Evolutionary conservation across 768 basidiomycete genomes (phyloP), one percentile per base, ranked within the genome.

Genomic region (Lyophyllum semitale): DNA sequence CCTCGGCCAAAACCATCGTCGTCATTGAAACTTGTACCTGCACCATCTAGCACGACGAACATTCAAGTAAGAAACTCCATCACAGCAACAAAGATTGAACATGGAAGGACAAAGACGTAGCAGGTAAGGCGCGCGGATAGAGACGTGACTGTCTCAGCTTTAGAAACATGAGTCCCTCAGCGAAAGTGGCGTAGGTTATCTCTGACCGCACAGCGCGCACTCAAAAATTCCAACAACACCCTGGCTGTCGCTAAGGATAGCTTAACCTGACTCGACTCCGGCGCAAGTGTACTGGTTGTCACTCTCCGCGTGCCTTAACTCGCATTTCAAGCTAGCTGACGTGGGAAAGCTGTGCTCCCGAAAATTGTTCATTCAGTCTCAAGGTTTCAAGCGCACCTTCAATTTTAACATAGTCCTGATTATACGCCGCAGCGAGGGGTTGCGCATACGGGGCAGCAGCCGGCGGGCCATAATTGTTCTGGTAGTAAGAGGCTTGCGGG

Each of bases 341-440:
- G 37, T 27, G 35, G 12, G 65, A 61, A 62, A 64, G 63, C 75
- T 75, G 64, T 72, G 67, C 62, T 71, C 77, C 68, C 73, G 65
- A 66, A 69, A 69, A 69, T 64, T 53, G 66, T 65, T 63, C 58
- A 68, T 77, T 81, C 70, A 84, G 78, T 83, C 82, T 85, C 74
- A 85, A 84, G 64, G 52, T 45, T 80, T 82, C 79, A 75, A 87
- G 89, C 91, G 90, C 83, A 93, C 91, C 91, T 93, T 92, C 90
- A 76, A 74, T 81, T 74, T 81, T 83, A 59, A 68, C 60, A 71
- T 82, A 88, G 59, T 77, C 85, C 74, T 88, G 85, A 70, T 77
- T 71, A 67, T 76, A 81, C 52, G 79, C 81, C 57, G 76, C 73
- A 68, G 80, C 71, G 59, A 76, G 67, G 70, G 78, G 70, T 51